A percentile compares a stretch with the other conserved stretches of the same genome.
Conservation (phyloP, 2,329 filamentous ascomycete species). For the Colletotrichum endophyticum region DNA sequence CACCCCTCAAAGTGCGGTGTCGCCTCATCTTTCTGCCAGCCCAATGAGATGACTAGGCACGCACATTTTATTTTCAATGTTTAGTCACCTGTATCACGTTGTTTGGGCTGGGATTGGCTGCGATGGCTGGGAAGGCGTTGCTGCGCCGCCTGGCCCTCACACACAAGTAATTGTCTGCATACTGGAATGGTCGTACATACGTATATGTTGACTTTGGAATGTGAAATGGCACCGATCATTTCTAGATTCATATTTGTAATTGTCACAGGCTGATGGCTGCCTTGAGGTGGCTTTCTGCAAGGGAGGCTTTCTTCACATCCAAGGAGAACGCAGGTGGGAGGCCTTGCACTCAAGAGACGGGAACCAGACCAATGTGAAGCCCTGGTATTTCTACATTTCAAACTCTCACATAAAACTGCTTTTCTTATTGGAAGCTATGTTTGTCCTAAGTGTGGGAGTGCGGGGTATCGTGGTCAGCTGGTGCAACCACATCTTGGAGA, state of each 20-base stretch:
- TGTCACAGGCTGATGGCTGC: neutral
- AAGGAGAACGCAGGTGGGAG: no score
- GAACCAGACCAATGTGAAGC: neutral
- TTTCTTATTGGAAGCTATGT: neutral
- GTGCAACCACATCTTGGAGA: neutral
- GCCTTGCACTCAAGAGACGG: no score
- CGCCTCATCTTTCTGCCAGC: neutral
- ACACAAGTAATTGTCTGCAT: neutral
- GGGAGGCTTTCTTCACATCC: neutral
- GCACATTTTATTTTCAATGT: neutral
- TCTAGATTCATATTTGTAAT: neutral
- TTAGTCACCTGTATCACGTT: neutral
- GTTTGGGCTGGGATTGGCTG: neutral
- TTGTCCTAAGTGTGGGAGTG: neutral
- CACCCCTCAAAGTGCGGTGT: neutral
- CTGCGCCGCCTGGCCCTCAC: neutral
- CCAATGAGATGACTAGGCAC: neutral
- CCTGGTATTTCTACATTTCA: neutral
- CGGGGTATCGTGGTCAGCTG: neutral
- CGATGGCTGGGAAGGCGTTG: neutral
- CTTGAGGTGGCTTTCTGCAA: neutral
- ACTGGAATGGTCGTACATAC: neutral
- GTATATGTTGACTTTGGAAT: no score
- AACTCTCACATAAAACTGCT: neutral
- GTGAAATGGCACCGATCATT: neutral